Percentiles rank a stretch among this genome's conserved stretches.
Evolutionary conservation across 2,329 filamentous ascomycete species (phyloP).

Genomic region (Calonectria pauciramosa): DNA sequence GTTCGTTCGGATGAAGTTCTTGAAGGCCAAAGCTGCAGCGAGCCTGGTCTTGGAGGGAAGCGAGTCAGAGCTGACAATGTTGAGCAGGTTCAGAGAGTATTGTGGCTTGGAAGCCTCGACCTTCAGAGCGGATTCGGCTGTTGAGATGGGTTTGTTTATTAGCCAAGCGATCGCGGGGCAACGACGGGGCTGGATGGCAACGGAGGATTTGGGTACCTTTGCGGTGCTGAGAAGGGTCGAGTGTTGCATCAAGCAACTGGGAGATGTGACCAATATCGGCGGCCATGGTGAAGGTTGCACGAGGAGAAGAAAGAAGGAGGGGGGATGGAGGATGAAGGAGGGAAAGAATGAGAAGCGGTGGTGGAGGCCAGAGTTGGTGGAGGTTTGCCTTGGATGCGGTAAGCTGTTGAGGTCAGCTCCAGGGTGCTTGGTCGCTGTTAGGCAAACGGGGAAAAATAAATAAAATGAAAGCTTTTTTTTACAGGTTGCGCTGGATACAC

Average conservation of each 20-base stretch:
- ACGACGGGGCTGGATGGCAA: conserved; percentile 41
- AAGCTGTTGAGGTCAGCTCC: conserved; percentile 36
- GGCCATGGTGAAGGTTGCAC: conserved; percentile 62
- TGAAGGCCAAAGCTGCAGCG: conserved; percentile 93
- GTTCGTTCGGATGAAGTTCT: conserved; percentile 96
- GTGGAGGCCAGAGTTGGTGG: conserved; percentile 36
- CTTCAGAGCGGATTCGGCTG: conserved; percentile 87
- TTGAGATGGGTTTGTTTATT: conserved; percentile 51
- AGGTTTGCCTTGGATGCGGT: conserved; percentile 34
- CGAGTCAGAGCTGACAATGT: conserved; percentile 84
- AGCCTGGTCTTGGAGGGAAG: conserved; percentile 85
- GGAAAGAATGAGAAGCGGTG: conserved; percentile 30
- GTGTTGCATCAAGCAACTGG: conserved; percentile 89
- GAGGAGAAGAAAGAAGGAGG: conserved; percentile 33
- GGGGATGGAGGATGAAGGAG: conserved; percentile 22
- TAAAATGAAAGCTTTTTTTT: conserved; percentile 8
- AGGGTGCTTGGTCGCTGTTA: not conserved
- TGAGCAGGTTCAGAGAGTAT: conserved; percentile 90
- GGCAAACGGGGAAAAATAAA: conserved; percentile 3
- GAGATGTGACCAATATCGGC: conserved; percentile 74
- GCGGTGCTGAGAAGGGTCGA: conserved; percentile 89
- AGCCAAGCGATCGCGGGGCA: conserved; percentile 51
- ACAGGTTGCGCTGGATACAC: conserved; percentile 13
- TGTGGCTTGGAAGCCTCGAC: conserved; percentile 85
- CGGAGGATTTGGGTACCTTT: conserved; percentile 74